These are phyloP conservation scores for Fremontodendron californicum DNA, from an alignment of 345 rosid genomes.

Conservation along the genomic window DNA sequence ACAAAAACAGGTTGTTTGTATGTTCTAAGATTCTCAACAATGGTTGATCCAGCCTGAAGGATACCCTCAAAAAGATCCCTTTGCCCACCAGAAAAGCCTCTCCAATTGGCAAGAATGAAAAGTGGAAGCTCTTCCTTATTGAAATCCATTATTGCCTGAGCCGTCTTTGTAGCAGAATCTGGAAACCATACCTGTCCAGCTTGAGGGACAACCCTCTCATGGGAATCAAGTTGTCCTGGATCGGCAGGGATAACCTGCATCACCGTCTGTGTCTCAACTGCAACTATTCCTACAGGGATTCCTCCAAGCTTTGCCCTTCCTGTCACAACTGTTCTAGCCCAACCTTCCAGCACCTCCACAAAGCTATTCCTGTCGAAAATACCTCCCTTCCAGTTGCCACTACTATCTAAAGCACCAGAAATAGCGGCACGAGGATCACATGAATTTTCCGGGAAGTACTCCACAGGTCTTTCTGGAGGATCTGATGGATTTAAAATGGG, in stretches of 20 bases:
- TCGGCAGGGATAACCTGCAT: constrained; percentile 99
- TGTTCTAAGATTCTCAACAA: constrained; percentile 94
- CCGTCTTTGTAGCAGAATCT: constrained; percentile 95
- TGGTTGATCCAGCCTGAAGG: constrained; percentile 98
- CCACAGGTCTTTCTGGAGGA: constrained; percentile 86
- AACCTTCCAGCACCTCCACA: constrained; percentile 89
- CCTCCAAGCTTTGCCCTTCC: constrained; percentile 99
- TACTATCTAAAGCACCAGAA: constrained; percentile 53
- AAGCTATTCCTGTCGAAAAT: constrained; percentile 94
- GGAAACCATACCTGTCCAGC: constrained; percentile 99
- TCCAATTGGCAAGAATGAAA: constrained; percentile 97
- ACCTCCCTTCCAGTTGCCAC: constrained; percentile 91
- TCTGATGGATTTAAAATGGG: constrained; percentile 64
- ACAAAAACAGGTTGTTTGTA: constrained; percentile 97
- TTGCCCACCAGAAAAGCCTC: constrained; percentile 99
- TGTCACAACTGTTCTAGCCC: constrained; percentile 99
- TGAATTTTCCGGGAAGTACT: constrained; percentile 79
- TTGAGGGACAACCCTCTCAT: constrained; percentile 96
- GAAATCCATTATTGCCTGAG: constrained; percentile 95
- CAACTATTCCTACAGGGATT: constrained; percentile 94
- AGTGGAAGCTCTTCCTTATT: constrained; percentile 92
- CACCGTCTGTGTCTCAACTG: constrained; percentile 97
- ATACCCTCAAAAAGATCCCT: constrained; percentile 99
- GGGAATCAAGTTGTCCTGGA: constrained; percentile 99
- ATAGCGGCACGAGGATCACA: constrained; percentile 99